A percentile compares a stretch with the other conserved stretches of the same genome.
Evolutionary conservation across 352 stramenopile species (phyloP).

Genomic region (Albugo candida): DNA sequence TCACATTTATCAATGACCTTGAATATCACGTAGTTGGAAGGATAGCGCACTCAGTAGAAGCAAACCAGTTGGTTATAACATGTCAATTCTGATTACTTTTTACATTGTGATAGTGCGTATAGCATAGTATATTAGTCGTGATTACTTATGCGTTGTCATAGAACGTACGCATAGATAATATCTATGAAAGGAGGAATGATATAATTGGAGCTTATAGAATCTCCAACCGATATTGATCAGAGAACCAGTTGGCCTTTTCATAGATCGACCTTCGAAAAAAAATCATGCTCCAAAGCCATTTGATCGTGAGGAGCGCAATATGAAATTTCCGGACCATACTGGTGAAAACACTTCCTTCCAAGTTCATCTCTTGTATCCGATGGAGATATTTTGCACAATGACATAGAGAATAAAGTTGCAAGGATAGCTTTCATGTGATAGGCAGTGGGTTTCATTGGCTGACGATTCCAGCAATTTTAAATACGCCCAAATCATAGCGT

Average conservation of each 20-base stretch:
- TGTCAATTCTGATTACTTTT: too few relatives aligned
- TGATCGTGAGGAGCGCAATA: constrained; percentile 47
- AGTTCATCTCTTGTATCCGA: constrained; percentile 46
- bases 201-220: constrained; percentile 73
- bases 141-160: constrained; percentile 24
- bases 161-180: constrained; percentile 61
- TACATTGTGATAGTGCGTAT: too few relatives aligned
- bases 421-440: constrained; percentile 23
- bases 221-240: constrained; percentile 53
- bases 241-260: constrained; percentile 79
- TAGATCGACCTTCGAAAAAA: constrained; percentile 53
- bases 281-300: constrained; percentile 51
- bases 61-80: background rate
- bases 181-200: constrained; percentile 72
- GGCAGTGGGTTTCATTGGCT: constrained; percentile 52
- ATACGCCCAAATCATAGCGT: constrained; percentile 72
- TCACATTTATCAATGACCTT: too few relatives aligned
- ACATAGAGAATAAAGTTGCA: constrained; percentile 78
- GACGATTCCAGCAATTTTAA: constrained; percentile 37
- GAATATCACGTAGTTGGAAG: too few relatives aligned
- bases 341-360: constrained; percentile 63
- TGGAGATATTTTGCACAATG: constrained; percentile 35
- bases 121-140: too few relatives aligned
- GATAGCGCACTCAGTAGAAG: too few relatives aligned
- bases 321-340: constrained; percentile 57